Base-by-base conservation (phyloP, 1,284 basidiomycete genomes). In the Rhodotorula sp. region DNA sequence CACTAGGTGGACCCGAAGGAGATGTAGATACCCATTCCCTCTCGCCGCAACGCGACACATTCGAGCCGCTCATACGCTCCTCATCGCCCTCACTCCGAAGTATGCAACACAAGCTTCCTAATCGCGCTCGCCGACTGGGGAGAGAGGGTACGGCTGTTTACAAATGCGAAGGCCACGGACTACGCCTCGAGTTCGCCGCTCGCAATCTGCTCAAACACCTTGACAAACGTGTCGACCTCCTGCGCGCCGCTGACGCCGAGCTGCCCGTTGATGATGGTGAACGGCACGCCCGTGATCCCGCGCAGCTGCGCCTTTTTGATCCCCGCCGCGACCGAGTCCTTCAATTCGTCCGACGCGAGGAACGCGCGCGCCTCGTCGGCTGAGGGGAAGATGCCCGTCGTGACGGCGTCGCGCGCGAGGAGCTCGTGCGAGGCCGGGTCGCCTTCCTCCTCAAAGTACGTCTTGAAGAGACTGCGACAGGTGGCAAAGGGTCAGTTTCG, bases 261-360 rank as follows among this genome's bases (percentile, higher is more conserved):
- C 77, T 88, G 88, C 25, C 87, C 87, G 78, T 91, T 89, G 74
- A 93, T 89, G 78, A 92, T 87, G 59, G 88, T 87, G 82, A 91
- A 87, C 4, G 91, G 91, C 10, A 92, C 90, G 49, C 91, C 91
- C 61, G 49, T 21, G 86, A 93, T 87, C 27, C 90, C 90, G 70
- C 87, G 87, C 49, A 84, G 84, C 72, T 87, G 86, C 27, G 89
- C 90, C 52, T 88, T 86, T 13, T 85, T 83, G 71, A 89, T 86
- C 84, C 89, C 87, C n/a, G 84, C 83, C 71, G 88, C 84, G 2
- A 92, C 88, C 72, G 90, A 89, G 63, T 85, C 85, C 73, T 86
- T 84, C 44, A 88, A 81, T 78, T 91, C 90, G 72, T 89, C 85
- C 4, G 88, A 88, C 66, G 87, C 78, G 60, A 93, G 82, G 81